Base-by-base conservation (phyloP, 2,329 filamentous ascomycete species). In the Monosporascus cannonballus region DNA sequence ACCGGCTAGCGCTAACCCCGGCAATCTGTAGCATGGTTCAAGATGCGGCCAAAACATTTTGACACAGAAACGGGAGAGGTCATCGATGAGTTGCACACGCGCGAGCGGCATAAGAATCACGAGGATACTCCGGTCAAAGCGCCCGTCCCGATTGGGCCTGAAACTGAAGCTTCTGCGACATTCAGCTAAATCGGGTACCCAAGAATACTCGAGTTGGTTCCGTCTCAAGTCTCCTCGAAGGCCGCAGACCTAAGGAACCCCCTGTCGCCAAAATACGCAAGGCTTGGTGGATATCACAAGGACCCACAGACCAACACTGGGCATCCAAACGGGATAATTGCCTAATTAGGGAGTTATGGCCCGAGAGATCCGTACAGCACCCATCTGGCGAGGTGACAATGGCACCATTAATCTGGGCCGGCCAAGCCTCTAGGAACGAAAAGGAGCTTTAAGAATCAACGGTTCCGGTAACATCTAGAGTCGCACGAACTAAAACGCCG, bases 41-140 rank as follows among this genome's bases (percentile, higher is more conserved):
- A 22, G 42, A 46, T 46, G 22, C 39, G 20, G 39, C 39, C 39
- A 42, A 42, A 42, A 42, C 18, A 42, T 18, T 11, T 42, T 20
- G 11, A 42, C 39, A 42, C 39, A 20, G 14, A 41, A 24, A 56
- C 60, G 59, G 57, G 57, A 52, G 51, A 51, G 47, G 53, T 53
- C 41, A 53, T 55, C 54, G 58, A 59, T 58, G 56, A 57, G 51
- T 6, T 27, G 42, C 14, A 30, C 42, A 55, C 51, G 59, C 59
- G 60, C 64, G 61, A 63, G 70, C 72, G 73, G 73, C 73, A 74
- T 74, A 73, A 75, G 68, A n/a, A 74, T 71, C 67, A 72, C 61
- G 70, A 72, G 62, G 67, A 67, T 68, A 69, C 71, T 73, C 73
- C 73, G 73, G 73, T 76, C 72, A 69, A 71, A 74, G 72, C 69